Base-by-base conservation (phyloP, 305 asterid species). In the Rubia balearica region DNA sequence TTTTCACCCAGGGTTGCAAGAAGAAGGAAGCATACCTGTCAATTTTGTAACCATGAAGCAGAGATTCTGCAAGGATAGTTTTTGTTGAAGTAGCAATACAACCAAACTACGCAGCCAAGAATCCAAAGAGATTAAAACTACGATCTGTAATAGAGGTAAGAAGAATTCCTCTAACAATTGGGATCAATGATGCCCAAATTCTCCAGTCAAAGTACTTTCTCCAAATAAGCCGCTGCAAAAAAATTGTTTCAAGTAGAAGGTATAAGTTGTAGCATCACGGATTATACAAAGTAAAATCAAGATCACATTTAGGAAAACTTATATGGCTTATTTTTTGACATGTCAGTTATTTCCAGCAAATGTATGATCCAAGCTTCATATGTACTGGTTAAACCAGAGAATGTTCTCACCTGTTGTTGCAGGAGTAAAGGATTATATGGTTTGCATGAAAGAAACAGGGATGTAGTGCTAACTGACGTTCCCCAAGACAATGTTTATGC, bases 121-220 rank as follows among this genome's bases (percentile, higher is more conserved):
- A 92, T 5, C 98, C 98, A 11, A 85, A 81, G 81, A 83, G 74
- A 72, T 92, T 92, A 67, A 92, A 92, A 80, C 96, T 90, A 55
- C 90, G 89, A 81, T 92, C 98, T 4, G 98, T 92, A 68, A 92
- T 41, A 41, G 97, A 92, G 71, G 98, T 85, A 76, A 92, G 91
- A 43, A 92, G 82, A 84, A 92, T 92, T 72, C 98, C 98, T 66
- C 98, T 97, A 62, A 92, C 97, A 74, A 92, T 92, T n/a, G 98
- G 98, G 69, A 90, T 71, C 81, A 92, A 74, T 19, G 98, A 90
- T 53, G 89, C 89, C 97, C 97, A 92, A 69, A 90, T 92, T 76
- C 88, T 75, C 91, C 88, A 85, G 77, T 90, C 96, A 59, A 92
- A 92, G 81, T 80, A 68, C 77, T 92, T 92, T 73, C 88, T 86